phyloP scores from a whole-genome alignment of 2,329 filamentous ascomycete species.

The Claviceps citrina region DNA sequence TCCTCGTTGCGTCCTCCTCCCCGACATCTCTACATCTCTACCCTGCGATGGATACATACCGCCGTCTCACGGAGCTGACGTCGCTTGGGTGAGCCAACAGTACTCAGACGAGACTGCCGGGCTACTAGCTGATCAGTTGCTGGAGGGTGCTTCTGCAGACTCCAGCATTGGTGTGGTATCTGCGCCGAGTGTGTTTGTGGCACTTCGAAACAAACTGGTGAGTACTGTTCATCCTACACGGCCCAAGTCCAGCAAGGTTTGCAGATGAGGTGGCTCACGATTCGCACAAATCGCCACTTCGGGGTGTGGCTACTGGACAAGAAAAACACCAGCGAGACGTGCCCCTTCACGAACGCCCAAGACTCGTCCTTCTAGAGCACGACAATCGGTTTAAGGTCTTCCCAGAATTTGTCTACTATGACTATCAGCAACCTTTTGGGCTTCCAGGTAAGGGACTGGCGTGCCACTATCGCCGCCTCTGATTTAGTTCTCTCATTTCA shows the following conservation, averaged over 20 bases:
- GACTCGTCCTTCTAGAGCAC: slow-evolving; percentile 54
- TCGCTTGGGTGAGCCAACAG: slow-evolving; percentile 22
- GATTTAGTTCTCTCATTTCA: background rate
- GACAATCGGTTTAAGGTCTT: slow-evolving; percentile 62
- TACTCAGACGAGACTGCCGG: slow-evolving; percentile 59
- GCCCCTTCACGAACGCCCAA: slow-evolving; percentile 26
- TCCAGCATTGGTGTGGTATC: slow-evolving; percentile 55
- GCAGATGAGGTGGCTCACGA: background rate
- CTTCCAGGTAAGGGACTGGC: slow-evolving; percentile 43
- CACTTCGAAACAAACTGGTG: slow-evolving; percentile 55
- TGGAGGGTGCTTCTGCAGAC: slow-evolving; percentile 41
- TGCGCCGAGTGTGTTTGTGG: slow-evolving; percentile 62
- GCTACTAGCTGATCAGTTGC: slow-evolving; percentile 46
- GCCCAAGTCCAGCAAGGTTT: background rate
- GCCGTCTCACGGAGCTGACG: background rate
- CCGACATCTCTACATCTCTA: too few relatives aligned
- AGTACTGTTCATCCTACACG: slow-evolving; percentile 10
- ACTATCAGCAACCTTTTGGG: slow-evolving; percentile 53
- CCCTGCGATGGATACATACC: background rate
- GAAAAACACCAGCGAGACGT: slow-evolving; percentile 8
- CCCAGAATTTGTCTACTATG: slow-evolving; percentile 58
- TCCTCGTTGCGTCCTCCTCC: too few relatives aligned
- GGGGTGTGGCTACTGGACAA: background rate
- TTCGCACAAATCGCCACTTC: background rate
- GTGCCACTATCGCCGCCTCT: too few relatives aligned